These are phyloP conservation scores for Elsinoe batatas DNA, from an alignment of 2,329 filamentous ascomycete genomes.

Conservation along the genomic window DNA sequence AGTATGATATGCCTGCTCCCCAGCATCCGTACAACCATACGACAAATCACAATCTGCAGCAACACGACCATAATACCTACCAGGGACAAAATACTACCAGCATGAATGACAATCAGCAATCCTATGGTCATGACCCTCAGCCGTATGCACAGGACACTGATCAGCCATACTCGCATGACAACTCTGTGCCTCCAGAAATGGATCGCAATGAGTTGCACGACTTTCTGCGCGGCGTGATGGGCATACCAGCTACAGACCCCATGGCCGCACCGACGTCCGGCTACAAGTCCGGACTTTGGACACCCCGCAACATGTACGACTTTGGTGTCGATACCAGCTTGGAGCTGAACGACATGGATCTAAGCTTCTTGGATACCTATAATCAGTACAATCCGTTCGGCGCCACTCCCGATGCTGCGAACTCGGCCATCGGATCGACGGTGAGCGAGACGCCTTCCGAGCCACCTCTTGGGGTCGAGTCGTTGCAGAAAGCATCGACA, in stretches of 20 bases:
- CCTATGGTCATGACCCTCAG: too few relatives aligned
- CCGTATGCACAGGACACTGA: too few relatives aligned
- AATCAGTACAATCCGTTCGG: slow-evolving; percentile 36
- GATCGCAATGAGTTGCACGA: slow-evolving; percentile 14
- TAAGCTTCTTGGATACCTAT: slow-evolving; percentile 37
- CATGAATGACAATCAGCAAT: background rate
- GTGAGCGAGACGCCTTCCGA: slow-evolving; percentile 23
- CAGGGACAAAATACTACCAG: background rate
- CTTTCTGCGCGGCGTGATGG: slow-evolving; percentile 15
- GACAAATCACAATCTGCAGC: background rate
- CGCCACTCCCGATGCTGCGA: slow-evolving; percentile 21
- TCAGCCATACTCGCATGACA: background rate
- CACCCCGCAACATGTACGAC: slow-evolving; percentile 36
- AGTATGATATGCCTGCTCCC: background rate
- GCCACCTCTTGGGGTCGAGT: slow-evolving; percentile 25
- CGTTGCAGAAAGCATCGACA: slow-evolving; percentile 34
- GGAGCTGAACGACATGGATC: slow-evolving; percentile 36
- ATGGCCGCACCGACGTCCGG: background rate
- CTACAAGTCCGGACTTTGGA: slow-evolving; percentile 27
- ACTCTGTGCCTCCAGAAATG: slow-evolving; percentile 1
- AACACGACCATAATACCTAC: background rate
- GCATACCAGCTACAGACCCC: background rate
- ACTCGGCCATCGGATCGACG: slow-evolving; percentile 21
- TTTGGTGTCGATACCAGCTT: slow-evolving; percentile 37
- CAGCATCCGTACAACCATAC: background rate